Evolutionary conservation across 106 monocot species (phyloP).

Genomic region (Iris macrosiphon): DNA sequence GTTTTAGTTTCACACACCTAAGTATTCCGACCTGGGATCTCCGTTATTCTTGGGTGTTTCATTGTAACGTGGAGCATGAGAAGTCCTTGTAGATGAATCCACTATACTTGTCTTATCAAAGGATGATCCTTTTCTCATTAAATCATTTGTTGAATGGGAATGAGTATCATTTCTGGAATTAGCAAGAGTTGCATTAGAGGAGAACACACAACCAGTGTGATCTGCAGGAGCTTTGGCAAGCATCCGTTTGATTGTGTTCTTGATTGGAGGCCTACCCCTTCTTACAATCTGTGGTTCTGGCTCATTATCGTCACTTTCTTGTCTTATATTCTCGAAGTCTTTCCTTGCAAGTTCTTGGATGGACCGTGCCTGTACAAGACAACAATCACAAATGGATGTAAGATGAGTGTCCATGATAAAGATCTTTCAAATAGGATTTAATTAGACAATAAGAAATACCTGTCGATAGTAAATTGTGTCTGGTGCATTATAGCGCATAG

Average conservation of each 20-base stretch:
- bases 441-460: conserved; percentile 23
- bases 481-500: conserved; percentile 78
- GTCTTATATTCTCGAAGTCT: conserved; percentile 83
- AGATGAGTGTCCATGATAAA: neutral
- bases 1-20: too few relatives aligned
- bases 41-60: too few relatives aligned
- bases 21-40: too few relatives aligned
- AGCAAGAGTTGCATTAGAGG: conserved; percentile 31
- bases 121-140: conserved; percentile 2
- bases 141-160: neutral
- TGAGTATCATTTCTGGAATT: conserved; percentile 28
- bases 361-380: conserved; percentile 57
- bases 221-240: conserved; percentile 39
- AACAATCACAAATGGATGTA: neutral
- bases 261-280: conserved; percentile 75
- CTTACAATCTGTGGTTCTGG: conserved; percentile 45
- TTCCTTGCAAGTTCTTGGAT: conserved; percentile 90
- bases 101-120: neutral
- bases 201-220: conserved; percentile 29
- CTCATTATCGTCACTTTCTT: conserved; percentile 56
- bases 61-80: too few relatives aligned
- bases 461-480: conserved; percentile 85
- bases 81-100: too few relatives aligned
- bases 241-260: conserved; percentile 39
- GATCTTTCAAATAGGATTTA: neutral